Conservation (phyloP, 2,329 filamentous ascomycete genomes). For the Aspergillus unguis region DNA sequence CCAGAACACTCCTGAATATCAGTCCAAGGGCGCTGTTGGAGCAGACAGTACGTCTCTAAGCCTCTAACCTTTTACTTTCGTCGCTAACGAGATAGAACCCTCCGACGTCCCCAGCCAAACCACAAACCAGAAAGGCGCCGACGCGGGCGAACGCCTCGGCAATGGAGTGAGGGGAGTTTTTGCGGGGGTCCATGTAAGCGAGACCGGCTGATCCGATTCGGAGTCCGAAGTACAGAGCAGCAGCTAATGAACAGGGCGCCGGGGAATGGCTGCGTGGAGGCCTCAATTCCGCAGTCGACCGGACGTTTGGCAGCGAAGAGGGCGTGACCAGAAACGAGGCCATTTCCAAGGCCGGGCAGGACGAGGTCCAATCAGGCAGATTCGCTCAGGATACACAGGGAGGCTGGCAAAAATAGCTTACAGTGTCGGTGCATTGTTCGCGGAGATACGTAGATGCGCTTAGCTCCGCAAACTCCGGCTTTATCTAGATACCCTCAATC, state of each 20-base stretch:
- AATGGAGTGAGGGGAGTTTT: slow-evolving; percentile 26
- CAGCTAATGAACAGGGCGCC: slow-evolving; percentile 28
- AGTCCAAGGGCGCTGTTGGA: background rate
- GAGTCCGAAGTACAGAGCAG: background rate
- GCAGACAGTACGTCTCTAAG: background rate
- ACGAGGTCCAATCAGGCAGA: slow-evolving; percentile 33
- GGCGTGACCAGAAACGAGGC: slow-evolving; percentile 36
- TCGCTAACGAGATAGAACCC: background rate
- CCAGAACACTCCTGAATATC: background rate
- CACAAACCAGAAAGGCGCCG: background rate
- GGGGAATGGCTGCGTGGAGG: slow-evolving; percentile 42
- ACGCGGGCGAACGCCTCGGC: slow-evolving; percentile 16
- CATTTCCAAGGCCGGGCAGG: slow-evolving; percentile 36
- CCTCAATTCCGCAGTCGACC: slow-evolving; percentile 37
- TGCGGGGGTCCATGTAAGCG: slow-evolving; percentile 36
- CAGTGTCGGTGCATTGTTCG: too few relatives aligned
- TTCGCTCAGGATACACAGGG: slow-evolving; percentile 16
- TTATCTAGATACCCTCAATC: too few relatives aligned
- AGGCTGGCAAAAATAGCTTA: slow-evolving; percentile 36
- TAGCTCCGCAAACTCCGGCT: too few relatives aligned
- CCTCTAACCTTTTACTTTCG: background rate
- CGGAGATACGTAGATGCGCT: too few relatives aligned
- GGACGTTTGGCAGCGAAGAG: slow-evolving; percentile 36
- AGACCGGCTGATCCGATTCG: background rate
- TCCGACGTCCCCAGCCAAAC: background rate